Evolutionary conservation across 805 yeast species (phyloP).

Genomic region (Barnettozyma botsteinii): DNA sequence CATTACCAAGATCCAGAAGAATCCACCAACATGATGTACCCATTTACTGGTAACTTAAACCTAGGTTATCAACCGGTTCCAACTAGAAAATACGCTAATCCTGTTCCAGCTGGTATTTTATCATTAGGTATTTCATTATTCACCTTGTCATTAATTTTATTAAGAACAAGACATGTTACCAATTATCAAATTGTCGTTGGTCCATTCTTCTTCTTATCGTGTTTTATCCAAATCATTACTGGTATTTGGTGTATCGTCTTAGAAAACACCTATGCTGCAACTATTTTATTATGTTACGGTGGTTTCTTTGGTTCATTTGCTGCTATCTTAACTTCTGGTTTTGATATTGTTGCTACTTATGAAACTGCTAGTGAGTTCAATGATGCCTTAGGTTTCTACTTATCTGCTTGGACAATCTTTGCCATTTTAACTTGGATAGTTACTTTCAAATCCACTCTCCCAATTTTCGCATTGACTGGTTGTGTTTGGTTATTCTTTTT

Average conservation of each 20-base stretch:
- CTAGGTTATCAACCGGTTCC: neutral
- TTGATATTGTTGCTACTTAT: constrained; percentile 38
- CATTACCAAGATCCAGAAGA: neutral
- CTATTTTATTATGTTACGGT: constrained; percentile 47
- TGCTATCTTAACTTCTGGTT: constrained; percentile 37
- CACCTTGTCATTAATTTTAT: neutral
- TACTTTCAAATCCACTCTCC: constrained; percentile 32
- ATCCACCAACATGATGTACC: neutral
- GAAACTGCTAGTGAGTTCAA: constrained; percentile 27
- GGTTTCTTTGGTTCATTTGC: constrained; percentile 50
- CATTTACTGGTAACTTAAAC: constrained; percentile 1
- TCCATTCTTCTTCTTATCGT: neutral
- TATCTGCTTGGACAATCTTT: constrained; percentile 48
- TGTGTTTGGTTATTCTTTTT: constrained; percentile 2
- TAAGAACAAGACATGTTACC: constrained; percentile 1
- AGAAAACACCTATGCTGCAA: constrained; percentile 52
- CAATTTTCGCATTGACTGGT: neutral
- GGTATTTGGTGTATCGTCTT: constrained; percentile 46
- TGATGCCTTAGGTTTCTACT: constrained; percentile 43
- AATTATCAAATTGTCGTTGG: neutral
- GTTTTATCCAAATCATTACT: neutral
- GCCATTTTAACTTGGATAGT: constrained; percentile 40
- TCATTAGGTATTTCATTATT: neutral
- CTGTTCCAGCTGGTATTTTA: neutral
- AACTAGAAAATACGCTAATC: neutral